Conservation (phyloP, 176 grass and related monocot genomes). For the Hyparrhenia diplandra region DNA sequence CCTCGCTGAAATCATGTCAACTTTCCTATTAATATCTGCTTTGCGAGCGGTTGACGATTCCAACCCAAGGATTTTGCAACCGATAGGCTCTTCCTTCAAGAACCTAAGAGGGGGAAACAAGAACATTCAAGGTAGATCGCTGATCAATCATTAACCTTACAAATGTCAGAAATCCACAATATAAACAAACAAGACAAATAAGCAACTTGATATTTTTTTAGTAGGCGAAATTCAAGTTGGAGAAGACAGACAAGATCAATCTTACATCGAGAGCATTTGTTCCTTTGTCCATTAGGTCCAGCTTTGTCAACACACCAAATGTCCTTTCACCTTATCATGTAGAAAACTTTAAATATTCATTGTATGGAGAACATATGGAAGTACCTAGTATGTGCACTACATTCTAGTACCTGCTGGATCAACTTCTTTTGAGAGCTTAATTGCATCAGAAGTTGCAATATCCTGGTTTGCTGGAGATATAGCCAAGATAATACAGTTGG, state of each 20-base stretch:
- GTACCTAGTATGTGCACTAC: neutral
- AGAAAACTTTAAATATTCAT: slow-evolving; percentile 7
- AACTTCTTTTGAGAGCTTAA: slow-evolving; percentile 36
- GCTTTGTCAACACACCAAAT: slow-evolving; percentile 86
- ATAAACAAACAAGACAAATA: slow-evolving; percentile 5
- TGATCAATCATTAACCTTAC: neutral
- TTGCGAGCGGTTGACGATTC: slow-evolving; percentile 81
- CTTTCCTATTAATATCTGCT: slow-evolving; percentile 85
- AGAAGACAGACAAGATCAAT: neutral
- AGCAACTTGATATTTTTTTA: neutral
- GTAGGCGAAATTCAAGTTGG: neutral
- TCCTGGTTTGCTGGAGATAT: slow-evolving; percentile 41
- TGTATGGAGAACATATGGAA: neutral
- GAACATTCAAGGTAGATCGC: slow-evolving; percentile 1
- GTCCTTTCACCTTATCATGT: slow-evolving; percentile 67
- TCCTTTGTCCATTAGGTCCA: slow-evolving; percentile 85
- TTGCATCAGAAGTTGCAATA: slow-evolving; percentile 10
- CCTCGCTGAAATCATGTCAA: slow-evolving; percentile 68
- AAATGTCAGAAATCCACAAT: neutral
- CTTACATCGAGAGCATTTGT: slow-evolving; percentile 87
- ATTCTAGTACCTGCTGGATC: slow-evolving; percentile 56
- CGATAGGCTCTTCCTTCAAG: slow-evolving; percentile 73
- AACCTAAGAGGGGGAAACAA: slow-evolving; percentile 38
- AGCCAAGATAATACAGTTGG: slow-evolving; percentile 34
- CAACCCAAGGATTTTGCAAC: slow-evolving; percentile 68